Base-by-base conservation (phyloP, 1,284 basidiomycete genomes). In the Heterobasidion occidentale region DNA sequence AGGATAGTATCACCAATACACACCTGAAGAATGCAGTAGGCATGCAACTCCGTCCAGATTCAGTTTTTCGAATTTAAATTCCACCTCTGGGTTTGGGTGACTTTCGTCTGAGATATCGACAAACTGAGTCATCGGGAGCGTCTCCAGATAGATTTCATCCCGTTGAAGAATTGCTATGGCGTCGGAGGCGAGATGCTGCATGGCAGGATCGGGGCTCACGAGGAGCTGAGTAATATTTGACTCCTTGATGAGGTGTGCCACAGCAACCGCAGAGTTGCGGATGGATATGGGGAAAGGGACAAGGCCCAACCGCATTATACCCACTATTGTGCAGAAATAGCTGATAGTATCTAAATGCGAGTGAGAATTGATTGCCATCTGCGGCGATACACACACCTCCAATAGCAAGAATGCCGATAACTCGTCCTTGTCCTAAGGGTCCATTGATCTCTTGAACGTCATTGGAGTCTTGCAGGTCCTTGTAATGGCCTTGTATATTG, bases 1-100 rank as follows among this genome's bases (percentile, higher is more conserved):
- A 20, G 36, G 17, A 27, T 3, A 51, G 2, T 35, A 44, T 34
- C 20, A 34, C 2, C 5, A 15, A 27, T 34, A 50, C 62, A 9
- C 55, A 70, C 71, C 71, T 27, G 71, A 71, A 1, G 71, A 73
- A 61, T 74, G 73, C n/a, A 70, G 55, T 54, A 71, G 61, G 9
- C 62, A 38, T 11, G 56, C 56, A 2, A 55, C 54, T 6, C 54
- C 56, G 27, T 62, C 59, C 49, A 56, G 34, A 8, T 46, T 44
- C 33, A 47, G n/a, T 46, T 46, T 51, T 3, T 19, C 12, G 46
- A 51, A n/a, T 0, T n/a, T 8, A 6, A 51, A 2, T 9, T 27
- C 19, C 8, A 9, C 19, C 7, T 50, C 36, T 4, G 38, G 8
- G 9, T 33, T 19, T 8, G 5, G 14, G 9, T n/a, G 17, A 35